Evolutionary conservation across 192 early-diverging fungal genomes (phyloP), one percentile per base, ranked within the genome.

Genomic region (Entomortierella beljakovae): DNA sequence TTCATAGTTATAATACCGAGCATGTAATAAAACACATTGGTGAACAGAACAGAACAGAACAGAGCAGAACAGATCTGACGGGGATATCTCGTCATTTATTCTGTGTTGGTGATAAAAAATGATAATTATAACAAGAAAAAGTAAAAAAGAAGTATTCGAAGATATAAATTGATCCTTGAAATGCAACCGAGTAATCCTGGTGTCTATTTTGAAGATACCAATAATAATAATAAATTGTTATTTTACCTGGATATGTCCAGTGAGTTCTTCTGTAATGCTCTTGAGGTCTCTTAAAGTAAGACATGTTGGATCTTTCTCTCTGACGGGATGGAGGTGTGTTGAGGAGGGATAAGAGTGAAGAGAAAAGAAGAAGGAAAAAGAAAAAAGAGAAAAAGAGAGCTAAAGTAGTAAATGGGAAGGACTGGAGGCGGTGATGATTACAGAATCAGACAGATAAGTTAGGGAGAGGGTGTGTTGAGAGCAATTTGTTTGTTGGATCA

Each of bases 181-280:
- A 43, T 43, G 42, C 18, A 43, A 43, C 42, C 9, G 18, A 5
- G 51, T 5, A 29, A 26, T 31, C 51, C 43, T 46, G 43, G n/a
- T n/a, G n/a, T n/a, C n/a, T n/a, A n/a, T n/a, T n/a, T n/a, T n/a
- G n/a, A n/a, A n/a, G n/a, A n/a, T n/a, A n/a, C n/a, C n/a, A n/a
- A n/a, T n/a, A n/a, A n/a, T n/a, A n/a, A n/a, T n/a, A n/a, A n/a
- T n/a, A n/a, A n/a, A n/a, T n/a, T n/a, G n/a, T n/a, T n/a, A n/a
- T n/a, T 58, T 53, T 74, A 74, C 71, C 71, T 65, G 71, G 71
- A 55, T 74, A 74, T 16, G 63, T 61, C 71, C 71, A 74, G 22
- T 61, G 63, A 37, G 63, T 66, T 51, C 71, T 57, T 38, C 55
- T 22, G 48, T 74, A 74, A 57, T 61, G 66, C 42, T 74, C 71